Base-by-base conservation (phyloP, 345 rosid species). In the Aquilaria yunnanensis region DNA sequence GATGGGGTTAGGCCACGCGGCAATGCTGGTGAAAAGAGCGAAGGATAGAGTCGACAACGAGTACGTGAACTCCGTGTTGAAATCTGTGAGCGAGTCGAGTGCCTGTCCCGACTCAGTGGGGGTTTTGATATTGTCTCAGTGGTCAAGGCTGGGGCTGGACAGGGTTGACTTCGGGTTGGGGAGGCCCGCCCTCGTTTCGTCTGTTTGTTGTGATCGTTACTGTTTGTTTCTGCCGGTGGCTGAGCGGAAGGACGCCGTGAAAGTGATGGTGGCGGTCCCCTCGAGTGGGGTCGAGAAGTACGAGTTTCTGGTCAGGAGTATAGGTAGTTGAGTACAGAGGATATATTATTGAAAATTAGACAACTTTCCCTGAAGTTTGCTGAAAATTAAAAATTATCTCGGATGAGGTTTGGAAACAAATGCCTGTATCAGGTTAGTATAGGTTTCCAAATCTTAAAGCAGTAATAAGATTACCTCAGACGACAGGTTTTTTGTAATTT, bases 101-200 rank as follows among this genome's bases (percentile, higher is more conserved):
- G 81, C 85, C 34, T 32, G 88, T 73, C 85, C 90, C 0, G 96
- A 83, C 87, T 77, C 87, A 12, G 92, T 82, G 0, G 94, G 92
- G 1, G 89, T 85, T 0, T 65, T 91, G 77, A 80, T 91, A 51
- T 5, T 86, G 71, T 85, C 96, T 45, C 92, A 92, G 52, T 92
- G 98, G 98, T 92, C 98, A 65, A 83, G 83, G 46, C 83, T 92
- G 55, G 98, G 96, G 46, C 68, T 92, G 34, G 95, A 92, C 7
- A 77, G 64, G 67, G 78, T 89, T 67, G 94, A 92, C 86, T 83
- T 92, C 2, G 96, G 96, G 31, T 62, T 89, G 54, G 96, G 88
- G 31, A 81, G 66, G 62, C 92, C 96, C 14, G 74, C 82, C 43
- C 81, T 83, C 30, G 85, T 86, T 60, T 94, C 87, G 2, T 79